Evolutionary conservation across 441 rosid species (phyloP), one percentile per base, ranked within the genome.

Genomic region (Croton laevigatus): DNA sequence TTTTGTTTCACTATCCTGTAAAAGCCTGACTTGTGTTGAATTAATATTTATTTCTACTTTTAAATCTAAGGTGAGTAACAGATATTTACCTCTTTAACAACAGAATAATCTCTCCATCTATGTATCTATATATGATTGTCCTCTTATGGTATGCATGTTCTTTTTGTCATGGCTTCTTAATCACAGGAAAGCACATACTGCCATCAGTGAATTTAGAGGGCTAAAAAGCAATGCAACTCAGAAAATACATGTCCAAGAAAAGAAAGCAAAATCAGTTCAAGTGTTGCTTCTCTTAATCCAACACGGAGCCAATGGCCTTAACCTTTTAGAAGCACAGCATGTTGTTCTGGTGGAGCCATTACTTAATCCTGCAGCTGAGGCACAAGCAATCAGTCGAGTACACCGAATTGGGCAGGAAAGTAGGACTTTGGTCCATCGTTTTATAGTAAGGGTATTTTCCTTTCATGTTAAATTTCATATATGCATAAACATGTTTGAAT

Each of bases 261-360:
- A 49, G 53, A 91, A 85, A 69, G 65, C 73, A 64, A 80, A 75
- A 58, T 68, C 79, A 44, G 62, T 89, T 72, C 99, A 92, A 78
- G 99, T 94, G 37, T 67, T 92, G 67, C 59, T 94, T 86, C 89
- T 94, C 49, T 81, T 94, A 76, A 85, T 92, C 81, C 97, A 92
- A 68, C 98, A 94, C 80, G 99, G 98, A 65, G 99, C 99, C 34
- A 94, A 94, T 64, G 99, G 99, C 52, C 96, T 94, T 62, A 94
- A 94, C 75, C 98, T 94, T 65, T 82, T 94, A 73, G 99, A 94
- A 82, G 98, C 99, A 71, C 90, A 88, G 73, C 99, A 92, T 78
- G 99, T 94, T 69, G 82, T 94, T 78, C 91, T 94, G 45, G 97
- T 94, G 48, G 99, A 94, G 77, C 99, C 99, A 17, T 82, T 94